These are phyloP conservation scores for Microbotryum intermedium DNA, from an alignment of 1,284 basidiomycete genomes.

Conservation along the genomic window DNA sequence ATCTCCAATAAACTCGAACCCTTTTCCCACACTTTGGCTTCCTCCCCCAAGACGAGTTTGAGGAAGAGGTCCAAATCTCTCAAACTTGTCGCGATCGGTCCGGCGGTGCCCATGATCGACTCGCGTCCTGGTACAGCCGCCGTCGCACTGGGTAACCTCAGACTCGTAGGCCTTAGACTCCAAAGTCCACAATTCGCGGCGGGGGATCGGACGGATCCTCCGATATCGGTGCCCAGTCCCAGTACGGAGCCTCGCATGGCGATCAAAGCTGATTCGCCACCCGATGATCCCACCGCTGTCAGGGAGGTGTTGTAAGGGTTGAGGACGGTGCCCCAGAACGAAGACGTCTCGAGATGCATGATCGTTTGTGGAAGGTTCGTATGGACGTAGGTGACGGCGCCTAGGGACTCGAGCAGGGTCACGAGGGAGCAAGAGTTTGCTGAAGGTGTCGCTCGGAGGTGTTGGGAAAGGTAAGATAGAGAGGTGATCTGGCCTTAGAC, in stretches of 20 bases:
- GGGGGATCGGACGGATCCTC: constrained; percentile 32
- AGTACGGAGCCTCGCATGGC: constrained; percentile 36
- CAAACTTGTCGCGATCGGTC: constrained; percentile 36
- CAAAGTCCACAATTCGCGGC: constrained; percentile 8
- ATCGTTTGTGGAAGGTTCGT: constrained; percentile 34
- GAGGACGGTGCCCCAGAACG: constrained; percentile 35
- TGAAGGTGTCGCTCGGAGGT: constrained; percentile 24
- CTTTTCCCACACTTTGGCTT: constrained; percentile 35
- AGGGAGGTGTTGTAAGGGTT: constrained; percentile 41
- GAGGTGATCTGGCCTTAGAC: constrained; percentile 42
- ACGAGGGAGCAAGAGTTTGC: constrained; percentile 14
- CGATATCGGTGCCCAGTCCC: constrained; percentile 43
- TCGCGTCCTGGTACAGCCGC: constrained; percentile 30
- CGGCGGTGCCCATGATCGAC: constrained; percentile 34
- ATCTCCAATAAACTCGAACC: constrained; percentile 35
- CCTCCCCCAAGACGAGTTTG: constrained; percentile 29
- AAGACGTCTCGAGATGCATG: constrained; percentile 8
- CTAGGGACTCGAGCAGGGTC: constrained; percentile 30
- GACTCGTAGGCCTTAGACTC: constrained; percentile 8
- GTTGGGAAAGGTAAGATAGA: constrained; percentile 30
- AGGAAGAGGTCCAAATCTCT: constrained; percentile 39
- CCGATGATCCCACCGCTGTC: constrained; percentile 40
- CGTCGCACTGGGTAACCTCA: constrained; percentile 5
- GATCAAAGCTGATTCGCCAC: constrained; percentile 43
- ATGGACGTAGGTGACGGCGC: constrained; percentile 35